Conservation (phyloP, 352 stramenopile genomes). For the Globisporangium ultimum region DNA sequence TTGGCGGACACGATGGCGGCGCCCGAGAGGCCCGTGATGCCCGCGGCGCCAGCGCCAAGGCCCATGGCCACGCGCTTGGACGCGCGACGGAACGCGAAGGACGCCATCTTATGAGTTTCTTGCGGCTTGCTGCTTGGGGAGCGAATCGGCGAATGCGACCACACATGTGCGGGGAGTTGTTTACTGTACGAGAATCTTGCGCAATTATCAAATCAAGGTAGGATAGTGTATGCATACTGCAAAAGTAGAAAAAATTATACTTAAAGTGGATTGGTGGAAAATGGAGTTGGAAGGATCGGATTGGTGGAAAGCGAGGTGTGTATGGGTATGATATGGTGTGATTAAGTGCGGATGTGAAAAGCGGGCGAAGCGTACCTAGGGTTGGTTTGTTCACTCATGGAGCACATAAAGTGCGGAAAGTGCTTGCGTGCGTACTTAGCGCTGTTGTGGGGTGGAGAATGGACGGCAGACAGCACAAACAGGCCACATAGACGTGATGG, state of each 20-base stretch:
- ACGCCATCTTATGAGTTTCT: slow-evolving; percentile 36
- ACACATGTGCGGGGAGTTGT: not conserved
- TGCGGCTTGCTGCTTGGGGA: slow-evolving; percentile 9
- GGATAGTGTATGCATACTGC: no score
- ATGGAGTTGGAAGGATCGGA: not conserved
- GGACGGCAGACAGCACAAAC: not conserved
- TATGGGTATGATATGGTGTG: no score
- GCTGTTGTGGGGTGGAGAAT: not conserved
- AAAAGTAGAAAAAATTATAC: not conserved
- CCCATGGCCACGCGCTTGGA: slow-evolving; percentile 54
- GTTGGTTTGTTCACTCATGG: no score
- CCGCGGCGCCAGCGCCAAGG: slow-evolving; percentile 42
- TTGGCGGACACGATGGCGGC: slow-evolving; percentile 70
- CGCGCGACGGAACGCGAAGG: slow-evolving; percentile 51
- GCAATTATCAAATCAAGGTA: not conserved
- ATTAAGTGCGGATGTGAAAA: no score
- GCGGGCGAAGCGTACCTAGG: no score
- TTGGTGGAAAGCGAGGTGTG: no score
- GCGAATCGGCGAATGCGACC: slow-evolving; percentile 37
- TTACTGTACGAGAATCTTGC: not conserved
- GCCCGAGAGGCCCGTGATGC: slow-evolving; percentile 51
- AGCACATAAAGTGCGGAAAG: not conserved
- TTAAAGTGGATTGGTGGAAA: slow-evolving; percentile 3
- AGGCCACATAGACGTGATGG: not conserved
- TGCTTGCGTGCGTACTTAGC: not conserved